Evolutionary conservation across 1,284 basidiomycete genomes (phyloP).

Genomic region (Pseudozyma pruni): DNA sequence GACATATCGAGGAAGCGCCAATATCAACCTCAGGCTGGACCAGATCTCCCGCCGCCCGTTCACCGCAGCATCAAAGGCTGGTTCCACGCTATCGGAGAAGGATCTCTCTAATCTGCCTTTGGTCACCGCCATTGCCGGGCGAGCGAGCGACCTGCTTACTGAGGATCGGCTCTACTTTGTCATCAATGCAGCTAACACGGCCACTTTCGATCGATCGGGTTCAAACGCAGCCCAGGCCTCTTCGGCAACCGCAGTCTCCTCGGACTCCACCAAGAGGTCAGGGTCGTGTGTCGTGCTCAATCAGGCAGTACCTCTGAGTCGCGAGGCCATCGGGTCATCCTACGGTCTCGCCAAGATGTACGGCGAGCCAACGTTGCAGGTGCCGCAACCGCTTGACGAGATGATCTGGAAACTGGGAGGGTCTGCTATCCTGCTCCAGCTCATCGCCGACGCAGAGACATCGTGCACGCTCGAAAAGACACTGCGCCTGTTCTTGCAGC

Average conservation of each 20-base stretch:
- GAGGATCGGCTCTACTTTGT: constrained; percentile 55
- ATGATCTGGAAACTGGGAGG: constrained; percentile 87
- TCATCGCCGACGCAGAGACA: constrained; percentile 73
- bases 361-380: constrained; percentile 71
- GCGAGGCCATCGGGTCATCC: constrained; percentile 44
- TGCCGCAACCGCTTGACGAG: constrained; percentile 77
- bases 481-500: constrained; percentile 79
- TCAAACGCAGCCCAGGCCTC: not conserved
- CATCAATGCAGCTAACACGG: constrained; percentile 51
- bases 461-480: constrained; percentile 79
- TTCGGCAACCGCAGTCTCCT: not conserved
- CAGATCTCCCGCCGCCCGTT: constrained; percentile 28
- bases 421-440: constrained; percentile 77
- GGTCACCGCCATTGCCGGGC: constrained; percentile 49
- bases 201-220: constrained; percentile 25
- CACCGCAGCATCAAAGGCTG: constrained; percentile 2
- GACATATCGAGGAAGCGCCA: constrained; percentile 54
- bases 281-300: constrained; percentile 50
- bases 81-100: constrained; percentile 30
- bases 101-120: constrained; percentile 47
- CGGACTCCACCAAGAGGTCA: constrained; percentile 25
- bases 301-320: constrained; percentile 41
- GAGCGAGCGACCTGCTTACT: constrained; percentile 44
- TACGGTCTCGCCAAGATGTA: constrained; percentile 49
- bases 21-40: constrained; percentile 57